Base-by-base conservation (phyloP, 768 basidiomycete species). In the Suillus subluteus region DNA sequence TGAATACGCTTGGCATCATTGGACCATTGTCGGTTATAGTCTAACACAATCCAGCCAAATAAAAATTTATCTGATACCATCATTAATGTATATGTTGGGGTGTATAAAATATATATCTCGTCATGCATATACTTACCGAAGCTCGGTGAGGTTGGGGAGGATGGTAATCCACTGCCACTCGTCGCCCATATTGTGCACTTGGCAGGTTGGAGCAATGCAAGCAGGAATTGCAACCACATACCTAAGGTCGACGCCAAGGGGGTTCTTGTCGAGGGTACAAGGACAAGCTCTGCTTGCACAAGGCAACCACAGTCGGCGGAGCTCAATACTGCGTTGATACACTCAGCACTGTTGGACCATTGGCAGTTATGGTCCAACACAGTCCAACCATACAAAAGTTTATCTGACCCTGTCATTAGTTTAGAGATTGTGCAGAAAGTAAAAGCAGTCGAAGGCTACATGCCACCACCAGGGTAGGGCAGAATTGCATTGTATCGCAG, bases 1-100 rank as follows among this genome's bases (percentile, higher is more conserved):
- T 15, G 13, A 4, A 21, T 4, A 11, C 13, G 30, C 46, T 18
- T n/a, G 40, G 38, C 23, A 43, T 40, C 23, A 15, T 62, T n/a
- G 63, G 26, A 8, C 55, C 58, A 52, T 40, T 12, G 43, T 40
- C 63, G 4, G n/a, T 54, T 63, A n/a, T 67, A n/a, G 40, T 64
- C 63, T 40, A 32, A 40, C 11, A 21, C 18, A 46, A 8, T 46
- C 44, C 44, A 21, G 7, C 44, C 21, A 21, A 8, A 21, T 46
- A 46, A 21, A 46, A 9, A 7, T 8, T 46, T 46, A 21, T 9
- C 44, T 21, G 2, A 46, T 4, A 1, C 21, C 4, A 21, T 46
- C 44, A 46, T 21, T 21, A 46, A 46, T 46, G 7, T n/a, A n/a
- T 46, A 46, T 46, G 6, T 46, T 46, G 44, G 21, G 8, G 8